Evolutionary conservation across 805 yeast species (phyloP).

Genomic region (Blastobotrys attinorum): DNA sequence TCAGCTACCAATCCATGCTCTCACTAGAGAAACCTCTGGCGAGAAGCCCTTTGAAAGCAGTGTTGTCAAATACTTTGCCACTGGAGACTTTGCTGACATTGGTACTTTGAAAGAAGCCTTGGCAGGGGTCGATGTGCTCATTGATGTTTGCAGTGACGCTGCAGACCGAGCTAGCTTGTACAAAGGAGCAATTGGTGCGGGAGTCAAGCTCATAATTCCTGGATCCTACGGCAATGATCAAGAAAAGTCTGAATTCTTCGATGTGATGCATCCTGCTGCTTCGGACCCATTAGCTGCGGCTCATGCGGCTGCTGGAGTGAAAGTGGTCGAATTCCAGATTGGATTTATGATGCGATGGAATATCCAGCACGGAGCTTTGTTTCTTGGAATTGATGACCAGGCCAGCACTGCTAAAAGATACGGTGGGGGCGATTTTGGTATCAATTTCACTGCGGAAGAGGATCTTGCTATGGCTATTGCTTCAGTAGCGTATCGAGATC

Average conservation of each 20-base stretch:
- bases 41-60: too few species aligned
- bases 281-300: slow-evolving; percentile 4
- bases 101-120: slow-evolving; percentile 32
- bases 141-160: slow-evolving; percentile 35
- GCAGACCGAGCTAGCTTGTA: slow-evolving; percentile 29
- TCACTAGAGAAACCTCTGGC: slow-evolving; percentile 36
- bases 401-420: background rate
- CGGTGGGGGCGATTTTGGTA: background rate
- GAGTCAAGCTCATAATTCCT: slow-evolving; percentile 47
- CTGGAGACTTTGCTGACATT: slow-evolving; percentile 31
- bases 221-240: slow-evolving; percentile 48
- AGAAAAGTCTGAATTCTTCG: background rate
- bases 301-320: slow-evolving; percentile 1
- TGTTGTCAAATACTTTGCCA: slow-evolving; percentile 36
- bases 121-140: slow-evolving; percentile 41
- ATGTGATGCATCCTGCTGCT: background rate
- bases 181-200: slow-evolving; percentile 31
- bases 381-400: slow-evolving; percentile 2
- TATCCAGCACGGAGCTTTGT: background rate
- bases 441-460: slow-evolving; percentile 1
- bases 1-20: slow-evolving; percentile 40
- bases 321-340: slow-evolving; percentile 1
- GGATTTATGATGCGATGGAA: slow-evolving; percentile 3
- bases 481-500: background rate
- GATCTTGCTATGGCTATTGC: slow-evolving; percentile 5